Evolutionary conservation across 2,329 filamentous ascomycete species (phyloP).

Genomic region (Alternaria sp.): DNA sequence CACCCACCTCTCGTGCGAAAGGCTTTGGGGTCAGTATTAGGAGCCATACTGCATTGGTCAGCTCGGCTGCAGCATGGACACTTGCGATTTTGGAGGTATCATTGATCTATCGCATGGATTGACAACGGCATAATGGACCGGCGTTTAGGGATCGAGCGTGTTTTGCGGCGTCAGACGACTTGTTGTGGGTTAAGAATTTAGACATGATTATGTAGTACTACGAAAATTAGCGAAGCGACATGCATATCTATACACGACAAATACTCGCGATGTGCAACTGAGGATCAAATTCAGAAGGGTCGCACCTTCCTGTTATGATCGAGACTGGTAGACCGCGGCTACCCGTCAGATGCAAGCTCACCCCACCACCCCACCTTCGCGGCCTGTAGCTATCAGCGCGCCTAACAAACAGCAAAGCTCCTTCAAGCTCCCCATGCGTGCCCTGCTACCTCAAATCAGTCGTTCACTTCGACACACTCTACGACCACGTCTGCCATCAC

Average conservation of each 20-base stretch:
- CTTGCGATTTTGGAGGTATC: neutral
- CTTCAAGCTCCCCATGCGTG: constrained; percentile 19
- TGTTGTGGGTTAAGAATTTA: constrained; percentile 1
- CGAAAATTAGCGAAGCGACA: neutral
- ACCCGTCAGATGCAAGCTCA: constrained; percentile 26
- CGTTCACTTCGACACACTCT: constrained; percentile 12
- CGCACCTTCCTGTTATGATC: constrained; percentile 28
- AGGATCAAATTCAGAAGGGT: neutral
- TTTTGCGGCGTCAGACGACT: constrained; percentile 1
- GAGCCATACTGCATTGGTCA: neutral
- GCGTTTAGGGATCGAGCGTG: constrained; percentile 13
- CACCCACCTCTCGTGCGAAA: neutral
- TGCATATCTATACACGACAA: neutral
- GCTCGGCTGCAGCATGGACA: neutral
- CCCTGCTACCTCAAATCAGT: constrained; percentile 6
- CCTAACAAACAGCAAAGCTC: constrained; percentile 19
- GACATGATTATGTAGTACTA: constrained; percentile 15
- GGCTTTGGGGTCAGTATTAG: neutral
- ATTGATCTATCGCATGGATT: neutral
- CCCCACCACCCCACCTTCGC: constrained; percentile 35
- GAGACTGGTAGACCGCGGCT: constrained; percentile 23
- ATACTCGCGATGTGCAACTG: neutral
- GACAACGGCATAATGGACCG: constrained; percentile 3
- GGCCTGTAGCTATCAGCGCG: constrained; percentile 11
- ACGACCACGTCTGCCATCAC: neutral